Conservation (phyloP, 345 rosid species). For the Tarenaya hassleriana region DNA sequence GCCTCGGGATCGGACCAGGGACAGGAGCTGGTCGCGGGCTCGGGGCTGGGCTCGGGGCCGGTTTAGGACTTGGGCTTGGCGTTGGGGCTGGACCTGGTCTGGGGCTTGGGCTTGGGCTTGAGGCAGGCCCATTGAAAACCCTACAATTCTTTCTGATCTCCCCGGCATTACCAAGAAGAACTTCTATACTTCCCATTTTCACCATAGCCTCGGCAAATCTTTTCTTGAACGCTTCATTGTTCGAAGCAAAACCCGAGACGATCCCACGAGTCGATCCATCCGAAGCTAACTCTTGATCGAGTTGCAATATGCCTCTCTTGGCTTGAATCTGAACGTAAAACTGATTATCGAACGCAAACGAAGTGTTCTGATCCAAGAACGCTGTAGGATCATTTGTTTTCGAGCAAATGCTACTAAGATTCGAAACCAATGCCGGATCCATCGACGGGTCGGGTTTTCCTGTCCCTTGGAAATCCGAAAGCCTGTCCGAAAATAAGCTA, state of each 20-base stretch:
- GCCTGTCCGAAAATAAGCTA: slow-evolving; percentile 42
- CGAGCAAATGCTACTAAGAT: slow-evolving; percentile 38
- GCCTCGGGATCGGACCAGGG: no score
- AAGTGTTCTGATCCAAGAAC: slow-evolving; percentile 53
- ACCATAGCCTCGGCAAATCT: slow-evolving; percentile 56
- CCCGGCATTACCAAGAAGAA: slow-evolving; percentile 55
- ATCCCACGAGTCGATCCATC: slow-evolving; percentile 35
- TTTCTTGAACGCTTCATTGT: slow-evolving; percentile 27
- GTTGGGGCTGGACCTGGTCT: no score
- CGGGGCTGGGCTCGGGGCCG: no score
- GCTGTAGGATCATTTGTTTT: slow-evolving; percentile 36
- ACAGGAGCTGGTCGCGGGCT: no score
- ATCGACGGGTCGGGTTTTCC: slow-evolving; percentile 44
- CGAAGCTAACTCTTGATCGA: slow-evolving; percentile 49
- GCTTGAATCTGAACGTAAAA: slow-evolving; percentile 36
- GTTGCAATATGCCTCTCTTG: slow-evolving; percentile 49
- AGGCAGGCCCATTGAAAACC: slow-evolving; percentile 28
- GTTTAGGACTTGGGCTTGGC: no score
- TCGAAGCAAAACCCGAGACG: slow-evolving; percentile 38
- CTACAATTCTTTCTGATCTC: slow-evolving; percentile 59
- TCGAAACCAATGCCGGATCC: slow-evolving; percentile 33
- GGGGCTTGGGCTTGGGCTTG: no score
- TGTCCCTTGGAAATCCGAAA: slow-evolving; percentile 36
- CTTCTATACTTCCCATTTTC: slow-evolving; percentile 49
- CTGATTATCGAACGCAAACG: slow-evolving; percentile 44